Evolutionary conservation across 1,284 basidiomycete species (phyloP).

Genomic region (Bjerkandera adusta): DNA sequence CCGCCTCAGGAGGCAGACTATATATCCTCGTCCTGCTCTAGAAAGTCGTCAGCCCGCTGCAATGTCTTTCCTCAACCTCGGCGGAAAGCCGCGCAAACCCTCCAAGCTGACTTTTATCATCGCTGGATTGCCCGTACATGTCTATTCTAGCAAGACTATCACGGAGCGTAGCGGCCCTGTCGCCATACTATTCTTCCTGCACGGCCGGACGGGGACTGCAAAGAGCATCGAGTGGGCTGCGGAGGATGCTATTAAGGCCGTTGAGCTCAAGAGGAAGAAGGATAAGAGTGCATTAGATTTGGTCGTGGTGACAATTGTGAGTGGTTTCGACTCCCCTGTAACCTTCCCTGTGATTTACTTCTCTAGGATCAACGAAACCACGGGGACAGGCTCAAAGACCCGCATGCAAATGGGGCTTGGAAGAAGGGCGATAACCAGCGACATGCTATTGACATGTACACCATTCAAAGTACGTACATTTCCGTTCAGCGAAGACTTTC

Average conservation of each 20-base stretch:
- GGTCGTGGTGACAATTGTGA: conserved; percentile 56
- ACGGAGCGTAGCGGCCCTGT: conserved; percentile 31
- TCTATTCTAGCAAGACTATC: conserved; percentile 33
- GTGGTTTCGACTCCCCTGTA: too few species aligned
- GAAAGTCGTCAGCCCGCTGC: too few species aligned
- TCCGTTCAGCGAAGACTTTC: not conserved
- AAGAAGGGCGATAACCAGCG: conserved; percentile 51
- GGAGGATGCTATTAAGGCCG: conserved; percentile 24
- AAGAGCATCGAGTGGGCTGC: conserved; percentile 28
- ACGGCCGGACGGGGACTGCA: conserved; percentile 45
- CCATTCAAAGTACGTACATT: conserved; percentile 53
- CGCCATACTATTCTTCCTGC: conserved; percentile 58
- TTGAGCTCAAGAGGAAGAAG: conserved; percentile 23
- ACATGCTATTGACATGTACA: conserved; percentile 78
- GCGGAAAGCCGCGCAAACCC: not conserved
- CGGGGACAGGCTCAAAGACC: conserved; percentile 54
- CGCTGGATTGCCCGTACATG: conserved; percentile 43
- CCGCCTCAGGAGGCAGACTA: too few species aligned
- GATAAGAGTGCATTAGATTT: conserved; percentile 36
- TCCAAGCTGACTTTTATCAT: conserved; percentile 31
- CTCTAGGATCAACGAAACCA: conserved; percentile 79
- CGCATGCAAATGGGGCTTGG: conserved; percentile 57
- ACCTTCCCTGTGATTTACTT: too few species aligned
- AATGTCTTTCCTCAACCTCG: not conserved
- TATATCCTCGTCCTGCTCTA: too few species aligned